A percentile compares a stretch with the other conserved stretches of the same genome.
These are phyloP conservation scores for Spathaspora passalidarum DNA, from an alignment of 805 yeast genomes.

Conservation along the genomic window DNA sequence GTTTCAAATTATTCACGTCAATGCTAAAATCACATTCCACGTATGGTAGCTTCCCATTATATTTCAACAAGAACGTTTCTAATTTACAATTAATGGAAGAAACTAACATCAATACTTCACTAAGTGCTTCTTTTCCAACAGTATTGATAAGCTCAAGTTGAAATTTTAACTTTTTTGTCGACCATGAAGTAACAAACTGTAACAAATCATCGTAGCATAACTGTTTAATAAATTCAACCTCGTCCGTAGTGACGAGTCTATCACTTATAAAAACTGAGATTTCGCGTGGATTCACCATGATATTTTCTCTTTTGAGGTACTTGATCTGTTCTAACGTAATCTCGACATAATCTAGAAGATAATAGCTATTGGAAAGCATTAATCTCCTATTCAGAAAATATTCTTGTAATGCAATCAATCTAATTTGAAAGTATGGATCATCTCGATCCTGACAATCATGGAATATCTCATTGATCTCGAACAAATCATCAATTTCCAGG, in stretches of 20 bases:
- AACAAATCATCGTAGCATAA: constrained; percentile 3
- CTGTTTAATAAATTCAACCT: constrained; percentile 10
- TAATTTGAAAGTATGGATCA: constrained; percentile 5
- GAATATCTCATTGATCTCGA: constrained; percentile 7
- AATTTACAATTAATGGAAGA: neutral
- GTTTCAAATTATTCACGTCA: constrained; percentile 12
- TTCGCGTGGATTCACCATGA: neutral
- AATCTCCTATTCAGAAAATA: constrained; percentile 5
- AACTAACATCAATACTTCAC: neutral
- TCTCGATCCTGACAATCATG: too few relatives aligned
- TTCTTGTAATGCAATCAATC: constrained; percentile 10
- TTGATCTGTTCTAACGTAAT: neutral
- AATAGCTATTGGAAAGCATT: constrained; percentile 7
- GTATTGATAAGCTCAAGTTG: neutral
- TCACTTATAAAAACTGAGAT: neutral
- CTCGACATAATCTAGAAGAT: neutral
- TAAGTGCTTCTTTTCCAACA: neutral
- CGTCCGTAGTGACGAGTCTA: neutral
- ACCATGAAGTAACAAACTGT: neutral
- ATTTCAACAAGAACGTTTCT: neutral
- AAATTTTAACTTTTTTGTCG: neutral
- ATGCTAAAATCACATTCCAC: neutral
- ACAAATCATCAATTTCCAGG: constrained; percentile 7
- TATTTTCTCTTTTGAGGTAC: neutral
- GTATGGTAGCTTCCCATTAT: neutral